Base-by-base conservation (phyloP, 2,329 filamentous ascomycete genomes). In the Orbilia ellipsospora region DNA sequence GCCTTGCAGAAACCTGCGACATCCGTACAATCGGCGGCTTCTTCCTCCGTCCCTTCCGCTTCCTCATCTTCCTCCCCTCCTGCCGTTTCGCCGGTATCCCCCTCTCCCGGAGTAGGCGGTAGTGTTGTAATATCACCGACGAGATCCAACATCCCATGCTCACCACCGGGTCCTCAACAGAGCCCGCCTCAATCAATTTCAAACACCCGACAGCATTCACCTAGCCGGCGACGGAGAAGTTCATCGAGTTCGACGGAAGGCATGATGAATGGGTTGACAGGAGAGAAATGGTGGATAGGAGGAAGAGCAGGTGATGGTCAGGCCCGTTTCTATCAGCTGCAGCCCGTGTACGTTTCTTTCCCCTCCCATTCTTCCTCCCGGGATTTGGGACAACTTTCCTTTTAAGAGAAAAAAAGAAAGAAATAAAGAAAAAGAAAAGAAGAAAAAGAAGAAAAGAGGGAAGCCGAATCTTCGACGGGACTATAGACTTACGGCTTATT, bases 1-100 rank as follows among this genome's bases (percentile, higher is more conserved):
- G 84, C 85, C 67, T 85, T 86, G 26, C 84, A 88, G 78, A 89
- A 89, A 80, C 83, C 87, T 23, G 84, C 87, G 10, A 82, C 83
- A n/a, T 36, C 50, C 5, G 20, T 36, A 10, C 10, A 20, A 5
- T 31, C 62, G 48, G 16, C 18, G 16, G n/a, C 48, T 23, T 8
- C 48, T 8, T 5, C 48, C n/a, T 12, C 48, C n/a, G 16, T 18
- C n/a, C 10, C n/a, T 20, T 12, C 16, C 1, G 16, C 48, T 20
- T 12, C 48, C 16, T n/a, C 44, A 18, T 48, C 44, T 7, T 52
- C 45, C 65, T 52, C 68, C 28, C 54, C 77, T 74, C 26, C 57
- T 77, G 36, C 16, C n/a, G 16, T 18, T 20, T 12, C 48, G 4
- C 13, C 44, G 8, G 4, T 13, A n/a, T 52, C 45, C 65, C 45